Conservation (phyloP, 768 basidiomycete species). For the Cyclocybe cylindracea region DNA sequence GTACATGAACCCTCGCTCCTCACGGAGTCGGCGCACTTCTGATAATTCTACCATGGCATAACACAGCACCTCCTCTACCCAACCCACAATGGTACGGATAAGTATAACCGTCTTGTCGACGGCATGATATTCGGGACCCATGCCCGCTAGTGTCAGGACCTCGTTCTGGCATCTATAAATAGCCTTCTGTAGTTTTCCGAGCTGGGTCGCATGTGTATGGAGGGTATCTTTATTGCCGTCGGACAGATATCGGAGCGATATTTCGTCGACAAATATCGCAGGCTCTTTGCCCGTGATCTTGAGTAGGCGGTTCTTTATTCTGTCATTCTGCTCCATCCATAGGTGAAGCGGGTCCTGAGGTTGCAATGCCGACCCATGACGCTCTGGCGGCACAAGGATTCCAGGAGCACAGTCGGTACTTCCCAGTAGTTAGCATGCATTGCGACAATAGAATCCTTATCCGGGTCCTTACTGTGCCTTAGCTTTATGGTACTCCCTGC, state of each 20-base stretch:
- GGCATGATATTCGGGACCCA: background rate
- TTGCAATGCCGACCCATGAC: too few species aligned
- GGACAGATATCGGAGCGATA: too few species aligned
- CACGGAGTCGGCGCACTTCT: background rate
- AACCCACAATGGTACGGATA: background rate
- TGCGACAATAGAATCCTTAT: too few species aligned
- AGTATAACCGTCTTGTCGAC: background rate
- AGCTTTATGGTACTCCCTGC: background rate
- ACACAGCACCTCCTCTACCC: constrained; percentile 5
- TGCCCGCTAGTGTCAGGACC: constrained; percentile 1
- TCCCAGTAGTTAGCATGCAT: too few species aligned
- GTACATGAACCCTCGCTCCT: background rate
- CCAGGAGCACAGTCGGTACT: too few species aligned
- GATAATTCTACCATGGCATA: background rate
- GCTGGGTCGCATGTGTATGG: background rate
- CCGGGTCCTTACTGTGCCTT: too few species aligned
- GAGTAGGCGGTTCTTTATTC: background rate
- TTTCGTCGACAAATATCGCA: background rate
- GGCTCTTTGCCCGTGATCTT: background rate
- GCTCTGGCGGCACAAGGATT: too few species aligned
- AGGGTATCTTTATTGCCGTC: constrained; percentile 2
- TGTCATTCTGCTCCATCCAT: background rate
- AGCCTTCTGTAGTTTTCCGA: constrained; percentile 2
- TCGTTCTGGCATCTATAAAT: constrained; percentile 2
- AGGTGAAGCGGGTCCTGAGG: background rate